A percentile compares a stretch with the other conserved stretches of the same genome.
phyloP scores from a whole-genome alignment of 2,329 filamentous ascomycete genomes.

The Alternaria gansuensis region DNA sequence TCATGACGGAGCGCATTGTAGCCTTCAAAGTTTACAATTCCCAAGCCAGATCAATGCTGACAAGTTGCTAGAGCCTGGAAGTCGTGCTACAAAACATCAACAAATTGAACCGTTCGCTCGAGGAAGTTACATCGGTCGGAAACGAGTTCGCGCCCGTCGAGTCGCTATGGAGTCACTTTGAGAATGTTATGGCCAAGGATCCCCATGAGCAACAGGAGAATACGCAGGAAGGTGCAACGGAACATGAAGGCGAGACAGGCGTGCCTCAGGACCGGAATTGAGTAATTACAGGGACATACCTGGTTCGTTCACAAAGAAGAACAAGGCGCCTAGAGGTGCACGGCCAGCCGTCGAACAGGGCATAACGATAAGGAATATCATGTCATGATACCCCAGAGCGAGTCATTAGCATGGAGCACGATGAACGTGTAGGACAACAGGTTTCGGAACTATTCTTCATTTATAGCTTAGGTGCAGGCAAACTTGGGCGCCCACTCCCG shows the following conservation, averaged over 20 bases:
- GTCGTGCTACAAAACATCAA: slow-evolving; percentile 96
- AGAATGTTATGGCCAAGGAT: slow-evolving; percentile 89
- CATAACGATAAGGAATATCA: slow-evolving; percentile 11
- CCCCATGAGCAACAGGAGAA: slow-evolving; percentile 50
- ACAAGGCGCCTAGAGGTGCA: slow-evolving; percentile 6
- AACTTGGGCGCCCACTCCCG: slow-evolving; percentile 10
- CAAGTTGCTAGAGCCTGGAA: slow-evolving; percentile 69
- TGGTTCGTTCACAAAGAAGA: background rate
- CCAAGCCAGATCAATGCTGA: slow-evolving; percentile 1
- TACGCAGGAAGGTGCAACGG: slow-evolving; percentile 36
- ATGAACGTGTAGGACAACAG: background rate
- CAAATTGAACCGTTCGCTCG: slow-evolving; percentile 88
- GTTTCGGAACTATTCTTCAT: slow-evolving; percentile 31
- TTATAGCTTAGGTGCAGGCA: slow-evolving; percentile 27
- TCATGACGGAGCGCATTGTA: slow-evolving; percentile 37
- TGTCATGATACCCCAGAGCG: slow-evolving; percentile 25
- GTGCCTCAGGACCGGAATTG: slow-evolving; percentile 34
- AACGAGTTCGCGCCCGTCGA: slow-evolving; percentile 98
- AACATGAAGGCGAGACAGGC: slow-evolving; percentile 35
- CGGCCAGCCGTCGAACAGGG: slow-evolving; percentile 10
- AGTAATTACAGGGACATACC: slow-evolving; percentile 4
- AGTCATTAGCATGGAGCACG: background rate
- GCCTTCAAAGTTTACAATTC: slow-evolving; percentile 47
- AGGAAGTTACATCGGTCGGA: slow-evolving; percentile 91
- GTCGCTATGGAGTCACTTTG: slow-evolving; percentile 95